Evolutionary conservation across 176 grass and related monocot species (phyloP), one percentile per base, ranked within the genome.

Genomic region (Oryza coarctata): DNA sequence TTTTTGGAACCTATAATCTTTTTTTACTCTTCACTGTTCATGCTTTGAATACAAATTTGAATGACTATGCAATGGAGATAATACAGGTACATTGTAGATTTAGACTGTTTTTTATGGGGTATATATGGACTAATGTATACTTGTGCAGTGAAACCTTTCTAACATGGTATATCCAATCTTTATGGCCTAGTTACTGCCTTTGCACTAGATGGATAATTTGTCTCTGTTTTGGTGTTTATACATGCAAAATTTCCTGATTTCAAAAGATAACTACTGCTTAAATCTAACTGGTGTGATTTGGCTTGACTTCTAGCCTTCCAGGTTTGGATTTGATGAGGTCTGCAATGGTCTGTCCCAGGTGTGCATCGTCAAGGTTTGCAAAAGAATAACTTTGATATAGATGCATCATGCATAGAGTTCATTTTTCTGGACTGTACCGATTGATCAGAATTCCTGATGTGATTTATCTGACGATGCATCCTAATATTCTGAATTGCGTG

Each of bases 21-120:
- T 64, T 64, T 89, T 82, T 69, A 85, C 72, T 76, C 88, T 82
- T 73, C 43, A 13, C 68, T 13, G 87, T 34, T 72, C 66, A 67
- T 82, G 22, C 30, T 66, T 35, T 31, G 3, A 43, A 36, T 66
- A 67, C 44, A 89, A 64, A 52, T 86, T 79, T 81, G 40, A 81
- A 63, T 65, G 63, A 18, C 61, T 33, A 39, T 76, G 22, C 28
- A 36, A 7, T 49, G 55, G 60, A 50, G 39, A 70, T 13, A 23
- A 44, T 52, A 33, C 29, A 49, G 50, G 43, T 75, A 32, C 7
- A 34, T 69, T 66, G 44, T 80, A n/a, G 2, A 38, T 47, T 34
- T 80, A 77, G 27, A 68, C 30, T 14, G 8, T 1, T 39, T 81
- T 45, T 13, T 73, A 47, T 73, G 65, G 57, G 23, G 62, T 75